Evolutionary conservation across 495 filamentous ascomycete genomes (phyloP).

Genomic region (Daldinia childiae): DNA sequence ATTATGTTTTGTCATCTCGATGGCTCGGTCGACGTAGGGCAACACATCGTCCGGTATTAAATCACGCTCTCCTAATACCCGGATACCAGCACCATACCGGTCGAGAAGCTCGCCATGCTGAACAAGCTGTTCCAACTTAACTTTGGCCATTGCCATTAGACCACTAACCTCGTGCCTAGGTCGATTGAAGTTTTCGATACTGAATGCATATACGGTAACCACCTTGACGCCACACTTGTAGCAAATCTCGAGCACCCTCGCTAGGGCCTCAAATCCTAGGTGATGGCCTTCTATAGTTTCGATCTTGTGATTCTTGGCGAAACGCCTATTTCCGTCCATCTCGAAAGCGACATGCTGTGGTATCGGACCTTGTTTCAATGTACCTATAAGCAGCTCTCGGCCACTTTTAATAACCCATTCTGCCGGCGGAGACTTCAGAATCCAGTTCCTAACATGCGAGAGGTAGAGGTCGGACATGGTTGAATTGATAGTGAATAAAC

Average conservation of each 20-base stretch:
- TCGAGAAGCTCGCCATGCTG: constrained; percentile 95
- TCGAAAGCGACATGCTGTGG: constrained; percentile 96
- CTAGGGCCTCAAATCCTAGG: constrained; percentile 93
- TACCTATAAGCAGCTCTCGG: constrained; percentile 84
- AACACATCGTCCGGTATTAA: constrained; percentile 86
- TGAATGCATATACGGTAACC: constrained; percentile 97
- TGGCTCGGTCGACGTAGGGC: constrained; percentile 83
- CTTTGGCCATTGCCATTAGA: constrained; percentile 96
- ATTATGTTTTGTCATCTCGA: constrained; percentile 84
- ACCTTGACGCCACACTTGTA: constrained; percentile 95
- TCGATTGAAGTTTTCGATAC: constrained; percentile 98
- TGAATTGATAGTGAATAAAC: constrained; percentile 58
- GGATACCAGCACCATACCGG: constrained; percentile 86
- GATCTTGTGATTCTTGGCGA: constrained; percentile 87
- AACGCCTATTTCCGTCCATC: constrained; percentile 97
- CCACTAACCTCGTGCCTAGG: constrained; percentile 98
- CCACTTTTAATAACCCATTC: constrained; percentile 80
- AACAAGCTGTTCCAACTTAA: constrained; percentile 87
- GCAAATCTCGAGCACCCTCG: constrained; percentile 94
- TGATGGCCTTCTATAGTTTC: constrained; percentile 98
- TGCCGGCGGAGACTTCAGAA: constrained; percentile 85
- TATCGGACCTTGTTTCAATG: constrained; percentile 87
- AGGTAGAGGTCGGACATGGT: constrained; percentile 68
- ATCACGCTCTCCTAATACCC: constrained; percentile 82
- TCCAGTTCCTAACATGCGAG: constrained; percentile 82